Conservation (phyloP, 2,329 filamentous ascomycete genomes). For the Capronia coronata region DNA sequence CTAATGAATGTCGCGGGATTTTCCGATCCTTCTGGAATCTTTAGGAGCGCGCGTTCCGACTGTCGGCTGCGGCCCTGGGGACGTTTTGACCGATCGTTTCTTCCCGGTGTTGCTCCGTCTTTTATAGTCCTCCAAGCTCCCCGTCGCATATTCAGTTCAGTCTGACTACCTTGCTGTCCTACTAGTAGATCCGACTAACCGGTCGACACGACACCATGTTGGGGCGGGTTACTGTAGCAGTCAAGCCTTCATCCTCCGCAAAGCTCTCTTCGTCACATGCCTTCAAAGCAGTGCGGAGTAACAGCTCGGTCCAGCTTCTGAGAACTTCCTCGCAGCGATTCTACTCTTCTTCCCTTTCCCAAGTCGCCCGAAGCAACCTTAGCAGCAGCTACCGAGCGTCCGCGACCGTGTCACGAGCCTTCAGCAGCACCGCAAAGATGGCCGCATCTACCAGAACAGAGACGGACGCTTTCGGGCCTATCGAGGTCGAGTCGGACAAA, state of each 20-base stretch:
- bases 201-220: slow-evolving; percentile 11
- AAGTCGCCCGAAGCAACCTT: slow-evolving; percentile 8
- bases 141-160: background rate
- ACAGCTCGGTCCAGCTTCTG: slow-evolving; percentile 12
- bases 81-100: background rate
- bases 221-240: slow-evolving; percentile 13
- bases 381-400: slow-evolving; percentile 7
- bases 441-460: slow-evolving; percentile 63
- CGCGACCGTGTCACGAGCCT: slow-evolving; percentile 10
- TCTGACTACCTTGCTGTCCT: background rate
- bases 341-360: slow-evolving; percentile 16
- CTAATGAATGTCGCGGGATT: background rate
- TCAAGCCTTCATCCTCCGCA: slow-evolving; percentile 13
- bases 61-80: slow-evolving; percentile 6
- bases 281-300: slow-evolving; percentile 25
- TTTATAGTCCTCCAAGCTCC: background rate
- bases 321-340: slow-evolving; percentile 16
- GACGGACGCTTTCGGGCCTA: slow-evolving; percentile 95
- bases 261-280: slow-evolving; percentile 18
- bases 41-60: background rate
- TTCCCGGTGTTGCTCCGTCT: background rate
- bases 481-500: slow-evolving; percentile 70
- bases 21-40: background rate
- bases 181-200: slow-evolving; percentile 1
- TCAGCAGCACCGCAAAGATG: slow-evolving; percentile 23